Evolutionary conservation across 1,139 yeast genomes (phyloP), one percentile per base, ranked within the genome.

Genomic region (Arxiozyma telluris): DNA sequence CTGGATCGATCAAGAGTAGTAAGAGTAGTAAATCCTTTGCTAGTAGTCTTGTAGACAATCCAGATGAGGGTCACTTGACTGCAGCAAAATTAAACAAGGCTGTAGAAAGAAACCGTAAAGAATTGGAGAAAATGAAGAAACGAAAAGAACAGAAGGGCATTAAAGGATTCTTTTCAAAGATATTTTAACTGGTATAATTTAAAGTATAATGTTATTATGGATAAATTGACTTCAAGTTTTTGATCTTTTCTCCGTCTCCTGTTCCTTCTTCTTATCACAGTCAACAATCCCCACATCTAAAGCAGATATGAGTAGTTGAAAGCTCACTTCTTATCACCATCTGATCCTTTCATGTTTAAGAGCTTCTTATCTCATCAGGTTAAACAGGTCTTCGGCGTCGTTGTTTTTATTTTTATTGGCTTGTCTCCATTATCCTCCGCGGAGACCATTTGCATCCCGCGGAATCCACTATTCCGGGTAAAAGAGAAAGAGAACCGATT

Each of bases 21-120:
- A 50, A 51, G 21, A 41, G 45, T 1, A 20, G 38, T 15, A 48
- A 41, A 41, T 18, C 43, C 1, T 23, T 21, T 7, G 45, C 38
- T 11, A 48, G 51, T 18, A 34, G 39, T 34, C 39, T 34, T 22
- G n/a, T 50, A 30, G 30, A 44, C 11, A 52, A 52, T 17, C 41
- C 47, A 3, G 17, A 48, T 41, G 20, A 30, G 11, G 23, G 50
- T 39, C 25, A 45, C 23, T 45, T 59, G 18, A 56, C 60, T 17
- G 57, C 57, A 8, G 59, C 60, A 23, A 63, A 67, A 50, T 51
- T 69, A 20, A 54, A 64, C 34, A 59, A 54, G 48, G 68, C 70
- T 17, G 64, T 69, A 4, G 71, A 69, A 51, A 63, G 58, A 54
- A 69, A 69, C 53, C 61, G 61, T 52, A 64, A 61, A 48, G 58